Evolutionary conservation across 129 eudicot genomes (phyloP), one percentile per base, ranked within the genome.

Genomic region (Ambrosia artemisiifolia): DNA sequence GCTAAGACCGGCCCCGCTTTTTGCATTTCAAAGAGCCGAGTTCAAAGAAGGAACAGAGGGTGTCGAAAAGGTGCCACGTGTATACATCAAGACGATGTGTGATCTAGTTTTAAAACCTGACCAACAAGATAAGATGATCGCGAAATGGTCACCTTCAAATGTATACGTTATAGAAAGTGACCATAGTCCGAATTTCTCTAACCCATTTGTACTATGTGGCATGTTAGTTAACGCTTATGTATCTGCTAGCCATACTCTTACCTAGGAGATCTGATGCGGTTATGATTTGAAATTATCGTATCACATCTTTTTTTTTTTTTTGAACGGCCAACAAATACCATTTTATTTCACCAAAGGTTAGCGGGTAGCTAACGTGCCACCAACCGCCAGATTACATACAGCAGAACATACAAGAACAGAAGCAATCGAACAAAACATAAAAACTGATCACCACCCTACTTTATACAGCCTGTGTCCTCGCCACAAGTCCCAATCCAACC

Each of bases 171-270:
- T 92, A 72, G 97, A 88, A 56, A 88, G 83, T 53, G 98, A 92
- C 67, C 98, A 92, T 75, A 86, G 88, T 69, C 96, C 91, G 17
- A 85, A 85, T 71, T 86, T 92, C 81, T 88, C 96, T 30, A 72
- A 83, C 61, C 96, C 98, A 3, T 81, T 88, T 70, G 16, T 82
- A 72, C 72, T 92, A 11, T 79, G 84, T 72, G 96, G 85, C 13
- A 81, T 92, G 78, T 84, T 92, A 28, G 73, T 88, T 46, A 75
- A 75, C 43, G 91, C 92, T 61, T 84, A 78, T 16, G 48, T 56
- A 83, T 72, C 79, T 11, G 2, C 40, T 0, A 1, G 36, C 10
- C 73, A 12, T 28, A 53, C 59, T 54, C 2, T 3, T 42, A 54
- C 57, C 67, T 65, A 65, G 19, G 65, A 65, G 4, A n/a, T 65